Conservation (phyloP, 306 rosid genomes). For the Prunus salicina region DNA sequence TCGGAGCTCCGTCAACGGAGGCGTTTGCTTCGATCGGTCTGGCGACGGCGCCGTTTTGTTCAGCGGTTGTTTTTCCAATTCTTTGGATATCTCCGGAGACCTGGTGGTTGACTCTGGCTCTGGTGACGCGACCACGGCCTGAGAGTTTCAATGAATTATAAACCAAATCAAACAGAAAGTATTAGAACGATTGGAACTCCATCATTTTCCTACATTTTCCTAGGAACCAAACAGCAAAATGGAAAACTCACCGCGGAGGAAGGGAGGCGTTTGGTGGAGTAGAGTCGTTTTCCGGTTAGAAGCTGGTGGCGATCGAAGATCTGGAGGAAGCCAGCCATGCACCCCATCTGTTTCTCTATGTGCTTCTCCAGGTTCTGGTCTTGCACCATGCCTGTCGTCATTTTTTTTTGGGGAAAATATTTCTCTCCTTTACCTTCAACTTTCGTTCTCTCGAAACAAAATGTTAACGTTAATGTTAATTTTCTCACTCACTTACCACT, state of each 20-base stretch:
- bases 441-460: not conserved
- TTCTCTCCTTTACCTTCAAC: not conserved
- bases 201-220: not conserved
- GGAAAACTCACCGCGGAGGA: constrained; percentile 41
- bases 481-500: not conserved
- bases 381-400: constrained; percentile 58
- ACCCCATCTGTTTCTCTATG: constrained; percentile 86
- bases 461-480: not conserved
- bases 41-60: constrained; percentile 44
- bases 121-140: constrained; percentile 36
- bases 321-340: constrained; percentile 95
- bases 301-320: constrained; percentile 88
- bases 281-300: constrained; percentile 65
- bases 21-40: constrained; percentile 33
- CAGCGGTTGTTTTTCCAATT: constrained; percentile 29
- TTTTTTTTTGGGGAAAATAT: constrained; percentile 34
- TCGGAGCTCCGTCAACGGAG: constrained; percentile 31
- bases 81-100: constrained; percentile 30
- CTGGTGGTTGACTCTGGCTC: constrained; percentile 22
- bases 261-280: constrained; percentile 64
- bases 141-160: not conserved
- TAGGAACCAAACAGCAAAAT: not conserved
- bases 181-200: not conserved
- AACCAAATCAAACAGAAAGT: not conserved
- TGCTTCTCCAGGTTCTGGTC: constrained; percentile 79